Percentiles rank a stretch among this genome's conserved stretches.
Conservation (phyloP, 768 basidiomycete species). For the Agaricus blazei region DNA sequence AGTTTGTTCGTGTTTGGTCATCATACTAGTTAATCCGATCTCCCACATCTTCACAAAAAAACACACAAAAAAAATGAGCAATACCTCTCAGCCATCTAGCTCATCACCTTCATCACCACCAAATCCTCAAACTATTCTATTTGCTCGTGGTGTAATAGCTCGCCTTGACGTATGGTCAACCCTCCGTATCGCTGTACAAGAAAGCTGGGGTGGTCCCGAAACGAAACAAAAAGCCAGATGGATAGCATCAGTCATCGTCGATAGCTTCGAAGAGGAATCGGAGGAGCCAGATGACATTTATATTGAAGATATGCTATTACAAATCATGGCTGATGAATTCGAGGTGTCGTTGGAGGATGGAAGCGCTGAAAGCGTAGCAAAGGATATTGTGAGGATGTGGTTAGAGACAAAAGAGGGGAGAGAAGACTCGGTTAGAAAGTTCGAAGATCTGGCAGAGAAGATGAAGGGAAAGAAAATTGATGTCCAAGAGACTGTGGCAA, state of each 20-base stretch:
- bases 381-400: conserved; percentile 70
- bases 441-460: conserved; percentile 61
- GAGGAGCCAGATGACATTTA: conserved; percentile 60
- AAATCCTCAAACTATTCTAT: conserved; percentile 53
- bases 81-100: background rate
- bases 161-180: conserved; percentile 83
- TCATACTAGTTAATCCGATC: background rate
- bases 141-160: conserved; percentile 83
- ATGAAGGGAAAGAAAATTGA: conserved; percentile 51
- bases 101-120: conserved; percentile 20
- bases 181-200: conserved; percentile 78
- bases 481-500: conserved; percentile 41
- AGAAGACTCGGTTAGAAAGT: conserved; percentile 45
- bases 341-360: conserved; percentile 82
- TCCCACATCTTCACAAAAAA: background rate
- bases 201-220: conserved; percentile 82
- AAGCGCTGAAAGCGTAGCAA: conserved; percentile 68
- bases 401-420: conserved; percentile 41
- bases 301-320: conserved; percentile 75
- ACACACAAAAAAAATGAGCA: no score
- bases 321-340: conserved; percentile 86
- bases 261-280: conserved; percentile 63
- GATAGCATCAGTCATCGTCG: conserved; percentile 77
- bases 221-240: conserved; percentile 71
- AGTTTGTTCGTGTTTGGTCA: no score